Conservation (phyloP, 2,329 filamentous ascomycete species). For the Cladosporium colombiae region DNA sequence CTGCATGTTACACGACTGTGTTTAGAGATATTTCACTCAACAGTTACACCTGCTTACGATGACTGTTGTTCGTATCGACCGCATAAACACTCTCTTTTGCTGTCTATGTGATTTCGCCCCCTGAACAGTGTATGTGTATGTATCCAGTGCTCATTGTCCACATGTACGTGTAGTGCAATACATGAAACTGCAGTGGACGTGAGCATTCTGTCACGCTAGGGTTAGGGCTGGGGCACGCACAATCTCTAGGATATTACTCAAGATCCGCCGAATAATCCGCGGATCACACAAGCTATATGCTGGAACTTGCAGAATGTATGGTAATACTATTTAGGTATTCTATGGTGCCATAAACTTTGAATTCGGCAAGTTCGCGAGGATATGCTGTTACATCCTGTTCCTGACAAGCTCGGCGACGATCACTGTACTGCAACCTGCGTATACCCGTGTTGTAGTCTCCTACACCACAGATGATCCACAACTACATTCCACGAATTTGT, state of each 20-base stretch:
- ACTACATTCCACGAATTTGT: background rate
- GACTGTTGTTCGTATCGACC: background rate
- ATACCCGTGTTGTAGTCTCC: background rate
- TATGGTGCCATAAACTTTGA: background rate
- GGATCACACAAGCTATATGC: background rate
- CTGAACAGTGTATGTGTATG: too few relatives aligned
- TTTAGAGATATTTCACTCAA: background rate
- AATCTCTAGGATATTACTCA: background rate
- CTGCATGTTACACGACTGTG: background rate
- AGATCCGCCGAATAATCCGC: background rate
- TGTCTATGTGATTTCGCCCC: background rate
- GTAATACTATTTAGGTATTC: background rate
- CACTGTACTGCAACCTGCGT: too few relatives aligned
- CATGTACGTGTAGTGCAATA: background rate
- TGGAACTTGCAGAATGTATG: background rate
- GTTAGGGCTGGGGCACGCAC: background rate
- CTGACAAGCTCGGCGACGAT: background rate
- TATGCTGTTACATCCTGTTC: background rate
- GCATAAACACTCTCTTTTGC: background rate
- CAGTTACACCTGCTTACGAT: background rate
- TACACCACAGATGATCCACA: background rate
- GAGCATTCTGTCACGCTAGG: background rate
- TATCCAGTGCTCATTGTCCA: too few relatives aligned
- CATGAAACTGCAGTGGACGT: background rate
- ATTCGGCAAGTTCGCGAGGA: background rate